Evolutionary conservation across 2,329 filamentous ascomycete genomes (phyloP).

Genomic region (Pseudogymnoascus verrucosus): DNA sequence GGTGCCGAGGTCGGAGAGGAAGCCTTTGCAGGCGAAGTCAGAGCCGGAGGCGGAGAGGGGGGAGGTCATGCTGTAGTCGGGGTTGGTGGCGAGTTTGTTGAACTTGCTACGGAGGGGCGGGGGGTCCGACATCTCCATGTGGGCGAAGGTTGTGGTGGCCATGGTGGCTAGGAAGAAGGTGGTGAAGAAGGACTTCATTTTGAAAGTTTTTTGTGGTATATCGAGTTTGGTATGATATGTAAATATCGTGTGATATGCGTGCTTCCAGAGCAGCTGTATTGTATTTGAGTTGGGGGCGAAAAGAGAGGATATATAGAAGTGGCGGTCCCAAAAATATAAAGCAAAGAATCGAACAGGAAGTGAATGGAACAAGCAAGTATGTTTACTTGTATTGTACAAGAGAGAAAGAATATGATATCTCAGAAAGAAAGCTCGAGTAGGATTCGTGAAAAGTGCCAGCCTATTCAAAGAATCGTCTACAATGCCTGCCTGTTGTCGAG

Average conservation of each 20-base stretch:
- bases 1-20: background rate
- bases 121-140: constrained; percentile 20
- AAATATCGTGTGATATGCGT: background rate
- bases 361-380: background rate
- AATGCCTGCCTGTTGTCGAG: background rate
- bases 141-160: constrained; percentile 7
- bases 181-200: background rate
- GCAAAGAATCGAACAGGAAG: background rate
- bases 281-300: background rate
- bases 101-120: constrained; percentile 14
- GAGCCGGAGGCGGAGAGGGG: constrained; percentile 9
- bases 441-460: constrained; percentile 2
- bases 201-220: background rate
- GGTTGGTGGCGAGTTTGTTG: constrained; percentile 11
- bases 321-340: background rate
- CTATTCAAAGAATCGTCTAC: constrained; percentile 3
- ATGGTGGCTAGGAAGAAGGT: background rate
- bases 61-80: constrained; percentile 15
- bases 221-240: constrained; percentile 1
- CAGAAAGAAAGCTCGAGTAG: background rate
- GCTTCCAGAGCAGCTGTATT: constrained; percentile 5
- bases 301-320: background rate
- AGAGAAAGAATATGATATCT: background rate
- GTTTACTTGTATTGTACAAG: background rate
- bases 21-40: constrained; percentile 21